Evolutionary conservation across 139 green algal genomes (phyloP).

Genomic region (Parachlorella kessleri): DNA sequence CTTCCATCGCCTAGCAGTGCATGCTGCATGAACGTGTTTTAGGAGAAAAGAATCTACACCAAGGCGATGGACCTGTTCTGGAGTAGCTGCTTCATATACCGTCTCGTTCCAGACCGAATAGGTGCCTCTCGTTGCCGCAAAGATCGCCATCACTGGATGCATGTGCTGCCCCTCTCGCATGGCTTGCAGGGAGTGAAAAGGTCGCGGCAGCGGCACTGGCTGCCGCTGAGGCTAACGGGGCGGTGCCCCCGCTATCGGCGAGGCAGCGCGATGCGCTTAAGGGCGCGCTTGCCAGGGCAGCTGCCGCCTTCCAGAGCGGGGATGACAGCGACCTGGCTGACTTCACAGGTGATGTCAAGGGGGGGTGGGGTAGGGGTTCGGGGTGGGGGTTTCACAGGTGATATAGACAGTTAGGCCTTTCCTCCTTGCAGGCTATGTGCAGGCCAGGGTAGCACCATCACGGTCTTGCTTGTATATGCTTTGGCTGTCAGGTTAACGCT

Average conservation of each 20-base stretch:
- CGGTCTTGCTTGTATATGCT: background rate
- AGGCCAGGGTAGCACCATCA: background rate
- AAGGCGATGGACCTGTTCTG: too few relatives aligned
- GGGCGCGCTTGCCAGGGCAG: background rate
- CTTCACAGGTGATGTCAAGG: too few relatives aligned
- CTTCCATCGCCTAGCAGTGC: too few relatives aligned
- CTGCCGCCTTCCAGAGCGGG: background rate
- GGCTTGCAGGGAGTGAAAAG: too few relatives aligned
- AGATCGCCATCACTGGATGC: too few relatives aligned
- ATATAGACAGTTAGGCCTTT: background rate
- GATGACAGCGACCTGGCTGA: background rate
- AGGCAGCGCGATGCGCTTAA: conserved; percentile 13
- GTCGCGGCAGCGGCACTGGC: conserved; percentile 15
- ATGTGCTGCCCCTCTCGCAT: too few relatives aligned
- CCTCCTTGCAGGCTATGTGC: background rate
- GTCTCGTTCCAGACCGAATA: too few relatives aligned
- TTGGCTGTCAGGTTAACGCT: background rate
- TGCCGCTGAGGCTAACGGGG: conserved; percentile 19
- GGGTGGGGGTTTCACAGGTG: background rate
- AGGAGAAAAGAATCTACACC: too few relatives aligned
- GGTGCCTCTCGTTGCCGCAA: too few relatives aligned
- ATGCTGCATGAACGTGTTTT: too few relatives aligned
- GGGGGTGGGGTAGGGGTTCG: background rate
- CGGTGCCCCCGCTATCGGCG: conserved; percentile 19
- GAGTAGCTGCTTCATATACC: too few relatives aligned